Evolutionary conservation across 495 filamentous ascomycete genomes (phyloP), one percentile per base, ranked within the genome.

Genomic region (Filosporella fistucella): DNA sequence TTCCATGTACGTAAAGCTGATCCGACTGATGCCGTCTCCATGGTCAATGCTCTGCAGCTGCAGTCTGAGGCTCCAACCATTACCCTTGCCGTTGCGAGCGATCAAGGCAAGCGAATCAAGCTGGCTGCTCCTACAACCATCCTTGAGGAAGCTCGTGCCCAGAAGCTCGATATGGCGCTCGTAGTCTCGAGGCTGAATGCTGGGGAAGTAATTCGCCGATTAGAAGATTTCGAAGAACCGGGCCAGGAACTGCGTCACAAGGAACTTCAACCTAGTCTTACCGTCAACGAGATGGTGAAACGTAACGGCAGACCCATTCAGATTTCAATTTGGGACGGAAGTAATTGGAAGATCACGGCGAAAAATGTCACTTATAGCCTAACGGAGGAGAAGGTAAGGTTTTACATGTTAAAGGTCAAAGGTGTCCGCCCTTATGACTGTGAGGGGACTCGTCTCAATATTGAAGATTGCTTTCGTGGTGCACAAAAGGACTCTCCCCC

Each of bases 81-180:
- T 45, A 22, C 30, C 23, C 5, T 47, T 47, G 10, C 14, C n/a
- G n/a, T n/a, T n/a, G n/a, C n/a, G 14, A 47, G 33, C 13, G 14
- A 47, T 39, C 28, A 39, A 38, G 14, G 33, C n/a, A 47, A 47
- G 22, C 24, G 45, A 47, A 4, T 47, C 20, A 39, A 47, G 16
- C 22, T 47, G 30, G 13, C 23, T 47, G 29, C 24, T 29, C 21
- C 24, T 39, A 30, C 29, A 21, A 28, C 33, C 23, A 47, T 47
- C 23, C 1, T 39, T 39, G 23, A 47, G 2, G 9, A 47, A 38
- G 45, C 45, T 13, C 16, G 23, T 28, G 13, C 4, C 20, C 30
- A 47, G 23, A 39, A 14, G 23, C 45, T 39, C 29, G 16, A 39
- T 30, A 47, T 21, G n/a, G n/a, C n/a, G n/a, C n/a, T n/a, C n/a